Evolutionary conservation across 2,329 filamentous ascomycete species (phyloP).

Genomic region (Xylariaceae sp.): DNA sequence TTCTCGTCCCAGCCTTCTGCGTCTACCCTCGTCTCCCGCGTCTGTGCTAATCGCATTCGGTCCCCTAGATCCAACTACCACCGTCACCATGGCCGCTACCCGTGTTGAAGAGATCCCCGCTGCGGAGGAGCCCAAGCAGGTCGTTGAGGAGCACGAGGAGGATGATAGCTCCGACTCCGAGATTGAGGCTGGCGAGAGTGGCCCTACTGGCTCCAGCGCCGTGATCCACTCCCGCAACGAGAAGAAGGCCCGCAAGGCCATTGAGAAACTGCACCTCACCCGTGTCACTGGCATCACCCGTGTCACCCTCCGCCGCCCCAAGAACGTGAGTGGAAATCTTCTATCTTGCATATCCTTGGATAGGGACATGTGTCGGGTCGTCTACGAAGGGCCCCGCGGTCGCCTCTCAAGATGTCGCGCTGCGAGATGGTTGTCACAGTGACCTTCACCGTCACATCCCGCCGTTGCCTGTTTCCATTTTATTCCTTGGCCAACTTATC

Average conservation of each 20-base stretch:
- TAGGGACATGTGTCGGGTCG: background rate
- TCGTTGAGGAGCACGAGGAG: slow-evolving; percentile 67
- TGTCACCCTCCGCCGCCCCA: slow-evolving; percentile 94
- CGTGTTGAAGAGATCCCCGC: slow-evolving; percentile 93
- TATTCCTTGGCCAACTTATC: slow-evolving; percentile 55
- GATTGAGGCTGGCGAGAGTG: slow-evolving; percentile 62
- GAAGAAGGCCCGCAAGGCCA: slow-evolving; percentile 99
- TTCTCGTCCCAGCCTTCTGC: slow-evolving; percentile 11
- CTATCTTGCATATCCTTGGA: background rate
- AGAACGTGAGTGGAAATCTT: slow-evolving; percentile 72
- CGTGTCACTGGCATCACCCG: slow-evolving; percentile 96
- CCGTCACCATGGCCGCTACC: slow-evolving; percentile 77
- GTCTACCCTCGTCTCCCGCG: background rate
- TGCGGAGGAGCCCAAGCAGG: slow-evolving; percentile 76
- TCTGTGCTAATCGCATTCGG: slow-evolving; percentile 3
- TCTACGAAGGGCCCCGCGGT: background rate
- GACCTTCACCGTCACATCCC: background rate
- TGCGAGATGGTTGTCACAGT: too few species aligned
- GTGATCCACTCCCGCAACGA: slow-evolving; percentile 98
- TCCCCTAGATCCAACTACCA: background rate
- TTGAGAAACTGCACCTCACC: slow-evolving; percentile 96
- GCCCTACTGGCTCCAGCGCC: slow-evolving; percentile 77
- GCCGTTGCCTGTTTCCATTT: background rate
- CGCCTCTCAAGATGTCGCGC: too few species aligned
- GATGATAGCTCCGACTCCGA: slow-evolving; percentile 68